Percentiles rank a stretch among this genome's conserved stretches.
Conservation (phyloP, 768 basidiomycete species). For the Cyclocybe cylindracea region DNA sequence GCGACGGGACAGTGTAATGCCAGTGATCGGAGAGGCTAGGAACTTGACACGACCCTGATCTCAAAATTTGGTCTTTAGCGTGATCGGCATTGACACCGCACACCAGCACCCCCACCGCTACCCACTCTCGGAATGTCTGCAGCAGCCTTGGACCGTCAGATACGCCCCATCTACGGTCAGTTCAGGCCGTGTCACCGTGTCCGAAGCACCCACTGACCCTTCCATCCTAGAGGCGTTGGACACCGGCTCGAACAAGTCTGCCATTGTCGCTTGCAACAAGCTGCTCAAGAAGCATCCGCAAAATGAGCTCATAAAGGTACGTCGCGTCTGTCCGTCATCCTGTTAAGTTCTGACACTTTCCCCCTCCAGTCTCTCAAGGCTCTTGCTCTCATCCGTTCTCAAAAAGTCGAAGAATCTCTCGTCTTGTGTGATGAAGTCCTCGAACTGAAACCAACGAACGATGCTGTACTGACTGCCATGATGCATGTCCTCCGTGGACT, state of each 20-base stretch:
- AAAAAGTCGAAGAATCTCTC: conserved; percentile 85
- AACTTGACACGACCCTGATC: conserved; percentile 12
- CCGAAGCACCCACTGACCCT: background rate
- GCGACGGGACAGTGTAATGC: background rate
- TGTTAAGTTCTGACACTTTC: conserved; percentile 2
- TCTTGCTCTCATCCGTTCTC: conserved; percentile 78
- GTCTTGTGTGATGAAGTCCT: conserved; percentile 80
- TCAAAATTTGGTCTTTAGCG: conserved; percentile 9
- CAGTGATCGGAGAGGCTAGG: conserved; percentile 11
- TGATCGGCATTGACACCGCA: conserved; percentile 7
- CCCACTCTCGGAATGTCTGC: conserved; percentile 38
- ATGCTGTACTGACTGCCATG: conserved; percentile 75
- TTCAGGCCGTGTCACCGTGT: conserved; percentile 2
- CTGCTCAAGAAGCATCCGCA: conserved; percentile 83
- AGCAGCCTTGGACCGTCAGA: conserved; percentile 74
- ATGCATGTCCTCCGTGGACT: conserved; percentile 81
- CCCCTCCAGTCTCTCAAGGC: conserved; percentile 72
- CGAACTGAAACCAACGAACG: conserved; percentile 69
- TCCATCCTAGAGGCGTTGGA: conserved; percentile 72
- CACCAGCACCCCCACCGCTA: background rate
- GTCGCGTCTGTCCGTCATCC: background rate
- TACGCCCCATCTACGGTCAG: conserved; percentile 84
- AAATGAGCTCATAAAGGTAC: conserved; percentile 70
- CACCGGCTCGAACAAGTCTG: conserved; percentile 84
- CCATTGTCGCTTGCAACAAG: conserved; percentile 84